phyloP scores from a whole-genome alignment of 495 filamentous ascomycete genomes.

The Xylaria longipes region DNA sequence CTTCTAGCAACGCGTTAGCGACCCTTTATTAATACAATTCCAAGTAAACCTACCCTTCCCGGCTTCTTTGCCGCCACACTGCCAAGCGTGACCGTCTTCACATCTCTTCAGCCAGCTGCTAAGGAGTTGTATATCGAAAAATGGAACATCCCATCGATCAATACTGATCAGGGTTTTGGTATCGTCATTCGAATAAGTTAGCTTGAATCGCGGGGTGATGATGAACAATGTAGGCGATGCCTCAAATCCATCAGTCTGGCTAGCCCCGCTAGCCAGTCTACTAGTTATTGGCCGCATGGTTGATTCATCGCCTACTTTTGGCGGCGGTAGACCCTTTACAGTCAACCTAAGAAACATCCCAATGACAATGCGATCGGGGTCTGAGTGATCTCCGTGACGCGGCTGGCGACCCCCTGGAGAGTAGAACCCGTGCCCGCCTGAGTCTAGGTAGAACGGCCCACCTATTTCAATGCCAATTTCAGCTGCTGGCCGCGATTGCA shows the following conservation, averaged over 20 bases:
- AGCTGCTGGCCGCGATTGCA: neutral
- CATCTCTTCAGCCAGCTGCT: constrained; percentile 11
- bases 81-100: neutral
- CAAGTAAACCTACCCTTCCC: neutral
- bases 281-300: too few species aligned
- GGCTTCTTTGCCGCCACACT: neutral
- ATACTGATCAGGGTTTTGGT: neutral
- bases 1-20: neutral
- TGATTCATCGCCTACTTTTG: neutral
- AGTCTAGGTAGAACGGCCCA: neutral
- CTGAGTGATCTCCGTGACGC: neutral
- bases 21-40: neutral
- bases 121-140: neutral
- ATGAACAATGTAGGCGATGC: neutral
- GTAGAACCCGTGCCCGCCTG: neutral
- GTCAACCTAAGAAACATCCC: neutral
- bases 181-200: constrained; percentile 11
- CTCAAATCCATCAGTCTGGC: neutral
- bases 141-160: constrained; percentile 2
- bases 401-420: neutral
- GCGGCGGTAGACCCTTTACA: neutral
- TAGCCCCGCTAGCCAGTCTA: neutral
- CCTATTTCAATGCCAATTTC: neutral
- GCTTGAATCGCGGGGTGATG: neutral
- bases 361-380: constrained; percentile 1